A percentile compares a stretch with the other conserved stretches of the same genome.
Evolutionary conservation across 495 filamentous ascomycete genomes (phyloP).

Genomic region (Aspergillus leporis): DNA sequence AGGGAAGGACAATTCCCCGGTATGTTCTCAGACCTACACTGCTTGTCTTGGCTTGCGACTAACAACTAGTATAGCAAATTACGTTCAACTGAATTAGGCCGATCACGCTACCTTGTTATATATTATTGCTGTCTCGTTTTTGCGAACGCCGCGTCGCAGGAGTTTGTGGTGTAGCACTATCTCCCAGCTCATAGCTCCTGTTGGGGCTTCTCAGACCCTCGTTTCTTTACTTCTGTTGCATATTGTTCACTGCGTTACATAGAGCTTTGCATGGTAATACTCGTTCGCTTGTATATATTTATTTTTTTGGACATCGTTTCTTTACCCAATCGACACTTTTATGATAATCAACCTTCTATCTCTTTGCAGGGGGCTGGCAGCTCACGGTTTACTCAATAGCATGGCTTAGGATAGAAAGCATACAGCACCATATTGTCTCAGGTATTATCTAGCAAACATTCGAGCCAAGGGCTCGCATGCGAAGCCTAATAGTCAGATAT

Average conservation of each 20-base stretch:
- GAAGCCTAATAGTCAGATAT: too few species aligned
- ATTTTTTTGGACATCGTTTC: conserved; percentile 2
- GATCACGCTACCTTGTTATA: conserved; percentile 11
- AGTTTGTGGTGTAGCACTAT: conserved; percentile 12
- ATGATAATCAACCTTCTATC: neutral
- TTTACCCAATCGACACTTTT: neutral
- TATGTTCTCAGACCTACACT: conserved; percentile 42
- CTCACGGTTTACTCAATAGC: neutral
- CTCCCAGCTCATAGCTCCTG: neutral
- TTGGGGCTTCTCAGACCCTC: neutral
- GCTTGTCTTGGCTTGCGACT: conserved; percentile 1
- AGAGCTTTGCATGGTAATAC: conserved; percentile 2
- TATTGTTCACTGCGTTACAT: conserved; percentile 6
- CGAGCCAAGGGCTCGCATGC: too few species aligned
- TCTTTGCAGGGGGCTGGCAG: neutral
- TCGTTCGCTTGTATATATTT: conserved; percentile 9
- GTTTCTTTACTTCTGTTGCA: neutral
- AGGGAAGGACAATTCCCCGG: conserved; percentile 92
- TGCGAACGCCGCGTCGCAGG: conserved; percentile 9
- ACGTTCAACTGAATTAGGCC: conserved; percentile 45
- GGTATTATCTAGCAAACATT: too few species aligned
- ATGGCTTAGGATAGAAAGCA: too few species aligned
- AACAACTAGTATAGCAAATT: conserved; percentile 37
- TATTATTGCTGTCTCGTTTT: conserved; percentile 10
- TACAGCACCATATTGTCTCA: too few species aligned